Conservation (phyloP, 495 filamentous ascomycete species). For the Trichoderma gamsii region DNA sequence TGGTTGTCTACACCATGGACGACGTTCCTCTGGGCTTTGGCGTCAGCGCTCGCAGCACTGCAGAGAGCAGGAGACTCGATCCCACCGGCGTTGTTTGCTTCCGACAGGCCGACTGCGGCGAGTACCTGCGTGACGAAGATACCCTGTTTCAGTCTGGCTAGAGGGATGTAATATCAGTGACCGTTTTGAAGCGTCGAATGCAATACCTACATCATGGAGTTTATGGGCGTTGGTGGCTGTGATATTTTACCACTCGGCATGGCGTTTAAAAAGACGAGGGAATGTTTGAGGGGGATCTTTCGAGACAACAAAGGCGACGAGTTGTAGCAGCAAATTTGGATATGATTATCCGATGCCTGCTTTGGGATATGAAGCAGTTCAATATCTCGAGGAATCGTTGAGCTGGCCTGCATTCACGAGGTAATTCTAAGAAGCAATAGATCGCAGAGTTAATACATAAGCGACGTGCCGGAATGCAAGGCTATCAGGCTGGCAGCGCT, state of each 20-base stretch:
- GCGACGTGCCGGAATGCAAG: no score
- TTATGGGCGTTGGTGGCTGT: slow-evolving; percentile 8
- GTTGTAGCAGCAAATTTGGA: no score
- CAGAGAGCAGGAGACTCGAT: slow-evolving; percentile 72
- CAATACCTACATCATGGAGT: neutral
- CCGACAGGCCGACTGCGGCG: slow-evolving; percentile 81
- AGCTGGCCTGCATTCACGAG: no score
- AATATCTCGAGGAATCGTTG: no score
- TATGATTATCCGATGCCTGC: no score
- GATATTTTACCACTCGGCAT: neutral
- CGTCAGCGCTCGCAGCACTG: slow-evolving; percentile 63
- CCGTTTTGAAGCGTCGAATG: neutral
- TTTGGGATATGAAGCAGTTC: no score
- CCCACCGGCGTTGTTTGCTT: slow-evolving; percentile 84
- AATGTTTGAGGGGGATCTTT: neutral
- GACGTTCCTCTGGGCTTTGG: slow-evolving; percentile 77
- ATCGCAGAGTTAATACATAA: no score
- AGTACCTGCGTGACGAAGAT: slow-evolving; percentile 80
- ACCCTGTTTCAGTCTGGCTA: slow-evolving; percentile 37
- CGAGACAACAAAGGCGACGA: no score
- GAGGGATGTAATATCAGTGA: neutral
- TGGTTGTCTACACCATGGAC: slow-evolving; percentile 69
- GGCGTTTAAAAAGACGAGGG: neutral
- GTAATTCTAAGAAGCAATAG: no score
- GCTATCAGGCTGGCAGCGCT: no score